Evolutionary conservation across 148 eudicot genomes (phyloP), one percentile per base, ranked within the genome.

Genomic region (Mesembryanthemum crystallinum): DNA sequence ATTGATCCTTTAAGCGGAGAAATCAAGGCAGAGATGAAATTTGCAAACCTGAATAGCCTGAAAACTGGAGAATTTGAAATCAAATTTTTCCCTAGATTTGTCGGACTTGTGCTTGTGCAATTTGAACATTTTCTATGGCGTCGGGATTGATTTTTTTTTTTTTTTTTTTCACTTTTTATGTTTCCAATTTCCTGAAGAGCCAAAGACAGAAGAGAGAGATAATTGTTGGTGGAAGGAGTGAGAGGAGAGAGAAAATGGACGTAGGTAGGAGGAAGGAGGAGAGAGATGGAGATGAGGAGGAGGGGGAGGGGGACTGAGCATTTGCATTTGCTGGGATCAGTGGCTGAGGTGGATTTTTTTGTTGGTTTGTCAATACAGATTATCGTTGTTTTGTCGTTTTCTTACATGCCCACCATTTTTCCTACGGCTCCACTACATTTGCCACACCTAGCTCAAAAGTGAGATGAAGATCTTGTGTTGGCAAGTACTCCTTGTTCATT

Each of bases 61-160:
- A 55, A 92, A 81, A 77, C 84, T 87, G 85, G 92, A 84, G 80
- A 92, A 88, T 55, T 67, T 86, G 84, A 92, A 92, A 75, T 88
- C 90, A 69, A 92, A 71, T 63, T 84, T 86, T 42, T 86, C 86
- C 45, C 77, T 80, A 17, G 80, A 83, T 52, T 66, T 82, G 39
- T 73, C 81, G 62, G 86, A 80, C 69, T 85, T 83, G 42, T 82
- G 86, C 84, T 86, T 88, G 67, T 92, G 89, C 68, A 80, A 73
- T 85, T 83, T 85, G 83, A 92, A 89, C 94, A 92, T 91, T 76
- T 58, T 83, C 25, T 64, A 60, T 20, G 7, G 5, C n/a, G 24
- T 57, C 8, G 24, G 60, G 21, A 7, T 24, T 8, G 4, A 20
- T 32, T 35, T 39, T 39, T 39, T 39, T 39, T 39, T 9, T 9